Conservation (phyloP, 306 rosid species). For the Prunus fruticosa region DNA sequence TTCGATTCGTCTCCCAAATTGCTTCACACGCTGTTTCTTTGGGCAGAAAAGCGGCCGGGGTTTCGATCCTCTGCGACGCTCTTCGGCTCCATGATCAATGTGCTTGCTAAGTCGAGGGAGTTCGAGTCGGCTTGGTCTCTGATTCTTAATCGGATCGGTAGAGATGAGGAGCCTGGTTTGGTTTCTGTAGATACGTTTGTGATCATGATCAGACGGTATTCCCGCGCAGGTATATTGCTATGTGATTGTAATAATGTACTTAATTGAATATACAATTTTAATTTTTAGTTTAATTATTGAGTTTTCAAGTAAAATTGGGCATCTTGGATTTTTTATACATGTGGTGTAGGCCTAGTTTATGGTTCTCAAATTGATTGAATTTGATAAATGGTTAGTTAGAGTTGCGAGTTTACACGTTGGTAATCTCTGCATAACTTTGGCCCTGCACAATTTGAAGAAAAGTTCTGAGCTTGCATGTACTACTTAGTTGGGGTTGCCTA, state of each 20-base stretch:
- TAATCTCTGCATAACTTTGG: not conserved
- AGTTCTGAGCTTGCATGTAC: not conserved
- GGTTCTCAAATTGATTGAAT: not conserved
- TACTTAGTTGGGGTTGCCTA: not conserved
- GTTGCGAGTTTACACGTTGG: not conserved
- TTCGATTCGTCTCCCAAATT: conserved; percentile 70
- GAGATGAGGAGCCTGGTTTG: conserved; percentile 31
- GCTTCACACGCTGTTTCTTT: conserved; percentile 59
- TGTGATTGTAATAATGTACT: not conserved
- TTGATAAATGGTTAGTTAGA: not conserved
- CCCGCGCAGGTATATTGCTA: conserved; percentile 61
- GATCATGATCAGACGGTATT: conserved; percentile 75
- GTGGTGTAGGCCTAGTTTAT: not conserved
- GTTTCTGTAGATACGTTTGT: conserved; percentile 61
- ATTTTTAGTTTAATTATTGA: not conserved
- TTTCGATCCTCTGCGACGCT: conserved; percentile 39
- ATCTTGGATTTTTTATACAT: not conserved
- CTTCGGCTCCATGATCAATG: conserved; percentile 49
- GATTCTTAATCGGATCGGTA: conserved; percentile 34
- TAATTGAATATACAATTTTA: not conserved
- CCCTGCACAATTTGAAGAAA: not conserved
- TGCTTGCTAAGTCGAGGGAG: conserved; percentile 58
- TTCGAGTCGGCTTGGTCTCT: conserved; percentile 74
- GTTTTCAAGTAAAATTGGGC: not conserved
- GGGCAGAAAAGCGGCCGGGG: conserved; percentile 65